phyloP scores from a whole-genome alignment of 305 asterid genomes.

The Fraxinus sp. region DNA sequence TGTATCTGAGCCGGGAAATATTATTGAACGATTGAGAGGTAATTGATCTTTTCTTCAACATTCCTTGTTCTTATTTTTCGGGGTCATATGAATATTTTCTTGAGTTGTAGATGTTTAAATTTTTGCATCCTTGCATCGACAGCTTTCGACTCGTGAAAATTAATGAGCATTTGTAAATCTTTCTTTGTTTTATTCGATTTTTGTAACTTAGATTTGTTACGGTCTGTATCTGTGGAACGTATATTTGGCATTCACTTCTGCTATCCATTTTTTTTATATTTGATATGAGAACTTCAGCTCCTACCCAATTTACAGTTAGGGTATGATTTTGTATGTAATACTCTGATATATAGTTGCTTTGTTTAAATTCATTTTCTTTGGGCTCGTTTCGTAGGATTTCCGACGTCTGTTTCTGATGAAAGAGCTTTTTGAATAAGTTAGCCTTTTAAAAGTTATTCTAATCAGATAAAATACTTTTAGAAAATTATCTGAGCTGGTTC shows the following conservation, averaged over 20 bases:
- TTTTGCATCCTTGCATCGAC: constrained; percentile 9
- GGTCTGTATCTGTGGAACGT: not conserved
- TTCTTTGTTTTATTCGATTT: not conserved
- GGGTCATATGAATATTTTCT: constrained; percentile 29
- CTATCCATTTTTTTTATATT: not conserved
- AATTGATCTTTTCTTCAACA: not conserved
- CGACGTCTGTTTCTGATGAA: too few species aligned
- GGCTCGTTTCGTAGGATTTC: not conserved
- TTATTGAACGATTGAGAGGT: constrained; percentile 29
- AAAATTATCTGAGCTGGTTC: too few species aligned
- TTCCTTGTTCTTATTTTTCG: constrained; percentile 23
- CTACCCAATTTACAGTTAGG: not conserved
- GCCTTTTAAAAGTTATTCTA: not conserved
- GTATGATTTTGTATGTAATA: not conserved
- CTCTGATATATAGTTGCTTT: not conserved
- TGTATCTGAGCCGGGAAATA: constrained; percentile 23
- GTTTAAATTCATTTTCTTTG: not conserved
- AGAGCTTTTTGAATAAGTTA: not conserved
- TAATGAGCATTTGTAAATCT: not conserved
- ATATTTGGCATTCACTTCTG: not conserved
- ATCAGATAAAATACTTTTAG: not conserved
- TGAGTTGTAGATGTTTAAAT: constrained; percentile 18
- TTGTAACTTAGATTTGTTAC: not conserved
- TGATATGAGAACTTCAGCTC: not conserved
- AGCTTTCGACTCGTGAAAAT: not conserved